Evolutionary conservation across 768 basidiomycete species (phyloP).

Genomic region (Leccinum incarnatum): DNA sequence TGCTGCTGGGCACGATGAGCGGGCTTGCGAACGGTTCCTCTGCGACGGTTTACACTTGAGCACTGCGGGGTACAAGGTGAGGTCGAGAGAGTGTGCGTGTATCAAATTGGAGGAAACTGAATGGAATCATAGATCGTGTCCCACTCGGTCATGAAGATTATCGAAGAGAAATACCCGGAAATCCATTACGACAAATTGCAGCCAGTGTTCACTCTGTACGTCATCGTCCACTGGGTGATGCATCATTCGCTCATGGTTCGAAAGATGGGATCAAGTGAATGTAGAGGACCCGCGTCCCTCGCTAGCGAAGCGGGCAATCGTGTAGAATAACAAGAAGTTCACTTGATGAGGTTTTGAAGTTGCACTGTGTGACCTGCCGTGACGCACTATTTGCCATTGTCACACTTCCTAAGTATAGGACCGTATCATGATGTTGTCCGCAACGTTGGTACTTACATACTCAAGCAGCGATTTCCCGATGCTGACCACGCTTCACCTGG

Average conservation of each 20-base stretch:
- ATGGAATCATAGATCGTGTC: constrained; percentile 54
- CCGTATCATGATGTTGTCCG: too few species aligned
- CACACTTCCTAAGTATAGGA: too few species aligned
- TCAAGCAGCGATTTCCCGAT: too few species aligned
- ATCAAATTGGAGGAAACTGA: constrained; percentile 4
- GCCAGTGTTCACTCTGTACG: constrained; percentile 41
- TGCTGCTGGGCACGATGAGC: constrained; percentile 59
- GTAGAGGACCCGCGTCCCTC: neutral
- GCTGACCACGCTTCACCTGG: too few species aligned
- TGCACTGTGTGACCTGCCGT: neutral
- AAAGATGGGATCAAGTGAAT: neutral
- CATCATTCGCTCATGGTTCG: neutral
- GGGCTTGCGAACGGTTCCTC: constrained; percentile 49
- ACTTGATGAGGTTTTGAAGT: too few species aligned
- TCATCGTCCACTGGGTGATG: neutral
- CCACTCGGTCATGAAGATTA: constrained; percentile 56
- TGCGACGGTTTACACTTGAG: constrained; percentile 82
- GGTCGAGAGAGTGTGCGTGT: constrained; percentile 20
- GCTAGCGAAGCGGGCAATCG: neutral
- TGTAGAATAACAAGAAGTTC: neutral
- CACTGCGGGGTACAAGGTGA: constrained; percentile 65
- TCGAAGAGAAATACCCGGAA: constrained; percentile 60
- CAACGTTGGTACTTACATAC: too few species aligned
- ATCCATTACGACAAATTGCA: constrained; percentile 62
- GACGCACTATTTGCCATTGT: neutral